Conservation (phyloP, 495 filamentous ascomycete genomes). For the Collariella sp. region DNA sequence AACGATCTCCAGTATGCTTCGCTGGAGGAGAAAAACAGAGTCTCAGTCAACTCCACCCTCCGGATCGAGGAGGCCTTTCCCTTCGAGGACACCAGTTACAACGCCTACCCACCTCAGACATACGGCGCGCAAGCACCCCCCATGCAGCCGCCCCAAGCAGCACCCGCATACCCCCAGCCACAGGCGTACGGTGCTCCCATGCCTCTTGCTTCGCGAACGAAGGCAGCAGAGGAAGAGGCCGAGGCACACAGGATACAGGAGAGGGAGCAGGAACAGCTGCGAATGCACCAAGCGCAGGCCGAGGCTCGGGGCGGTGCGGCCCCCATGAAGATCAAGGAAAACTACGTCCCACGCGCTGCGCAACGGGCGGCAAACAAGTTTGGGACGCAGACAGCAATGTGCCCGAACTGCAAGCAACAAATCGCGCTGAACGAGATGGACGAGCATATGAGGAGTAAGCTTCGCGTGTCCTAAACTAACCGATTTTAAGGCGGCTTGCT, state of each 20-base stretch:
- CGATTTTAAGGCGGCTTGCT: background rate
- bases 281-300: constrained; percentile 68
- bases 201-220: constrained; percentile 23
- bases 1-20: constrained; percentile 88
- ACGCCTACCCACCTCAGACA: constrained; percentile 26
- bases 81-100: constrained; percentile 49
- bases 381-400: constrained; percentile 61
- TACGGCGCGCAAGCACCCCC: constrained; percentile 24
- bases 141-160: constrained; percentile 18
- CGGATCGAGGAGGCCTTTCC: constrained; percentile 97
- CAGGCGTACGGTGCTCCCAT: constrained; percentile 26
- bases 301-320: constrained; percentile 59
- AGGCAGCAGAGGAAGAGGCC: constrained; percentile 46
- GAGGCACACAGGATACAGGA: constrained; percentile 61
- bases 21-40: constrained; percentile 85
- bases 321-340: constrained; percentile 88
- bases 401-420: constrained; percentile 88
- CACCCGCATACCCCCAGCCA: constrained; percentile 31
- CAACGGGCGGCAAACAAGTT: constrained; percentile 56
- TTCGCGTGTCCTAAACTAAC: background rate
- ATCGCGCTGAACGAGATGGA: constrained; percentile 81
- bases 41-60: constrained; percentile 69
- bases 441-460: constrained; percentile 80
- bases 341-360: constrained; percentile 82
- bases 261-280: constrained; percentile 56